Evolutionary conservation across 2,329 filamentous ascomycete genomes (phyloP).

Genomic region (Penicillium sp.): DNA sequence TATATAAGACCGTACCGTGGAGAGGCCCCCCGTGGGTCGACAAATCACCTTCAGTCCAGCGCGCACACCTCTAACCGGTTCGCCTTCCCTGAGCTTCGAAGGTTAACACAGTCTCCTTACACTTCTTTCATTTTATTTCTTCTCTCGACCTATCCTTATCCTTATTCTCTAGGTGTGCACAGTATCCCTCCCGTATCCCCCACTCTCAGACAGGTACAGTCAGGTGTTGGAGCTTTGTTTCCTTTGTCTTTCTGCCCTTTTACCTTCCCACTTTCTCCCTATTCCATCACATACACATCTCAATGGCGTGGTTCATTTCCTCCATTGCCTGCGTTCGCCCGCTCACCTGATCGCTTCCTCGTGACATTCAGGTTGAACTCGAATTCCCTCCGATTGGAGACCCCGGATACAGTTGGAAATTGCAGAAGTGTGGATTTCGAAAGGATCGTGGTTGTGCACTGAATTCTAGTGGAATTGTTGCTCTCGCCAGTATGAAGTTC

Average conservation of each 20-base stretch:
- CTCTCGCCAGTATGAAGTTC: conserved; percentile 47
- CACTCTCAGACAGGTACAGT: conserved; percentile 18
- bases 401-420: background rate
- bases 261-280: background rate
- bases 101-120: background rate
- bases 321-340: conserved; percentile 19
- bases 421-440: background rate
- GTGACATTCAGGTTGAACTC: conserved; percentile 19
- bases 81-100: background rate
- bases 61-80: conserved; percentile 19
- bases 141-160: background rate
- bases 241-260: conserved; percentile 2
- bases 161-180: conserved; percentile 1
- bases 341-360: conserved; percentile 24
- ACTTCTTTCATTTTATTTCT: background rate
- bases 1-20: conserved; percentile 11
- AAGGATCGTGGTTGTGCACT: background rate
- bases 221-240: conserved; percentile 8
- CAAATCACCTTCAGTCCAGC: conserved; percentile 20
- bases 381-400: background rate
- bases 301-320: conserved; percentile 17
- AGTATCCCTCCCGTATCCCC: conserved; percentile 6
- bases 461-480: background rate
- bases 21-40: conserved; percentile 16
- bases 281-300: background rate